Evolutionary conservation across 495 filamentous ascomycete genomes (phyloP).

Genomic region (Aspergillus nanangensis): DNA sequence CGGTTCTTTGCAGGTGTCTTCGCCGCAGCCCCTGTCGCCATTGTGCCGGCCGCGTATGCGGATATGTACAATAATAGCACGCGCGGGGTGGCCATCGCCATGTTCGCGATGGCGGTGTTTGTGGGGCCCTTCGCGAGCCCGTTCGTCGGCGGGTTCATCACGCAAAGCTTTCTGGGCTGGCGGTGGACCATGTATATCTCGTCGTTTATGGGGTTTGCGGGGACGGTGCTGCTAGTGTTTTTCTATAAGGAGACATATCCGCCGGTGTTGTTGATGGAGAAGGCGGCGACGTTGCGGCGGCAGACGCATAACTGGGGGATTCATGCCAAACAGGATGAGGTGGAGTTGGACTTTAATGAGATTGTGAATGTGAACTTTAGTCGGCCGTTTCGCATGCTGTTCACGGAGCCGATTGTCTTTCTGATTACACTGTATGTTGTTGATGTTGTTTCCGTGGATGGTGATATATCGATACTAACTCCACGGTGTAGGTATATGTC

Average conservation of each 20-base stretch:
- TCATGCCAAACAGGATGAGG: slow-evolving; percentile 44
- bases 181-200: slow-evolving; percentile 46
- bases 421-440: slow-evolving; percentile 36
- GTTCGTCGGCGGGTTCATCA: slow-evolving; percentile 43
- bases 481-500: slow-evolving; percentile 18
- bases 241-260: slow-evolving; percentile 39
- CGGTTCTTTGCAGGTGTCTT: slow-evolving; percentile 47
- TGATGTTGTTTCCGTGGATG: neutral
- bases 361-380: slow-evolving; percentile 38
- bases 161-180: slow-evolving; percentile 40
- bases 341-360: slow-evolving; percentile 38
- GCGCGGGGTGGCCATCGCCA: slow-evolving; percentile 44
- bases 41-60: slow-evolving; percentile 42
- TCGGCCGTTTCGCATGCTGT: slow-evolving; percentile 42
- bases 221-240: slow-evolving; percentile 20
- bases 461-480: neutral
- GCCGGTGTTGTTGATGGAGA: slow-evolving; percentile 31
- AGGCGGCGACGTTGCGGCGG: slow-evolving; percentile 35
- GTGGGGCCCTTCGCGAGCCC: slow-evolving; percentile 45
- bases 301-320: slow-evolving; percentile 47
- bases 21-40: slow-evolving; percentile 37
- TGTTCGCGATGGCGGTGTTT: slow-evolving; percentile 49
- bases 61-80: slow-evolving; percentile 46
- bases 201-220: slow-evolving; percentile 34
- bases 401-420: slow-evolving; percentile 39